Conservation (phyloP, 805 yeast genomes). For the Hanseniaspora guilliermondii region DNA sequence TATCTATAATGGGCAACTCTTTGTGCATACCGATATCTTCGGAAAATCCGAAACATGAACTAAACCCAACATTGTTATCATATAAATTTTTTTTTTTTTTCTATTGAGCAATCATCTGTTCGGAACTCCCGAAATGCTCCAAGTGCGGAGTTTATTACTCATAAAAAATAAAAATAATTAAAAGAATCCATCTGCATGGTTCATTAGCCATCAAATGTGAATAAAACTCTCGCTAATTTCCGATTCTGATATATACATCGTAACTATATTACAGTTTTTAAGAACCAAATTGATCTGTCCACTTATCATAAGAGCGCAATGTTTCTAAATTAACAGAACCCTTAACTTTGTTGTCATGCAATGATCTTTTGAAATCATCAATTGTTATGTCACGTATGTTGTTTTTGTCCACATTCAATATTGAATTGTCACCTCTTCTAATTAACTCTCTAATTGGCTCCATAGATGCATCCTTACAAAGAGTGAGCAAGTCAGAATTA, state of each 20-base stretch:
- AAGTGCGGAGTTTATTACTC: too few relatives aligned
- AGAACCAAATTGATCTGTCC: slow-evolving; percentile 81
- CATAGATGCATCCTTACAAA: slow-evolving; percentile 97
- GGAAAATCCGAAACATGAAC: not conserved
- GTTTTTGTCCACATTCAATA: slow-evolving; percentile 55
- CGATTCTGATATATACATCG: not conserved
- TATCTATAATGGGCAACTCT: not conserved
- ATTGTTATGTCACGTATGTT: slow-evolving; percentile 65
- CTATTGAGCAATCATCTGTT: too few relatives aligned
- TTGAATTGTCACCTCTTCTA: slow-evolving; percentile 49
- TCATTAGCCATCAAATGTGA: too few relatives aligned
- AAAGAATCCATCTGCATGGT: too few relatives aligned
- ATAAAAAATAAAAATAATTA: too few relatives aligned
- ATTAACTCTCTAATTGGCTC: slow-evolving; percentile 74
- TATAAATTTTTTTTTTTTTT: too few relatives aligned
- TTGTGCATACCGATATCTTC: not conserved
- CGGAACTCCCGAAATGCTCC: too few relatives aligned
- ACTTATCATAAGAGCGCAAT: slow-evolving; percentile 63
- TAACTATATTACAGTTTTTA: slow-evolving; percentile 55
- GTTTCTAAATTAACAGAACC: slow-evolving; percentile 85
- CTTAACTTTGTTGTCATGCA: slow-evolving; percentile 49
- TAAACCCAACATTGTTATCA: too few relatives aligned
- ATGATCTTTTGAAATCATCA: slow-evolving; percentile 61
- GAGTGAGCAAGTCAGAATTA: slow-evolving; percentile 86
- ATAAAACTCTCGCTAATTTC: not conserved